Evolutionary conservation across 2,329 filamentous ascomycete genomes (phyloP).

Genomic region (Sporothrix brasiliensis): DNA sequence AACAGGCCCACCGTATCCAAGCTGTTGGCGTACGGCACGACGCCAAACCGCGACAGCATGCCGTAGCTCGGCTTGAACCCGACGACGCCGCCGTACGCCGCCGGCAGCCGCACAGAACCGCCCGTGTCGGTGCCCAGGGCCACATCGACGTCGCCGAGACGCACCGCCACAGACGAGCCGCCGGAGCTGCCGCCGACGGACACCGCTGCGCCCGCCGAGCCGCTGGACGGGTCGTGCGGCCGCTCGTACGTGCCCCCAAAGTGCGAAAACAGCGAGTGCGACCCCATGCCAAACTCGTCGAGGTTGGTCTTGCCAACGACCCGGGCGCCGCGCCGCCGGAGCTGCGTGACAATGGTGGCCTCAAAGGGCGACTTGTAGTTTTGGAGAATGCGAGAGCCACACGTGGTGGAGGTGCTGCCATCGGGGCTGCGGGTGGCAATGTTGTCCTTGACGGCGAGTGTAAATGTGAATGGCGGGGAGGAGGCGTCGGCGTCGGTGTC

Average conservation of each 20-base stretch:
- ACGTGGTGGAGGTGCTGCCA: constrained; percentile 68
- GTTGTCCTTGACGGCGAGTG: constrained; percentile 72
- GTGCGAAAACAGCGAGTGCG: constrained; percentile 42
- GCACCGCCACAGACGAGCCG: constrained; percentile 86
- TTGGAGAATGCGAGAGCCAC: constrained; percentile 72
- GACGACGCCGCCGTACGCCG: constrained; percentile 79
- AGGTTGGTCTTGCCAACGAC: constrained; percentile 83
- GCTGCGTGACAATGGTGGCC: constrained; percentile 73
- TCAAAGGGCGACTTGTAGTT: constrained; percentile 74
- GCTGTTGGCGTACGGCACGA: constrained; percentile 90
- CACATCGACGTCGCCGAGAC: constrained; percentile 57
- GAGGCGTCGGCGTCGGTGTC: neutral
- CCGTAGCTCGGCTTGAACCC: constrained; percentile 95
- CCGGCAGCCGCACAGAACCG: constrained; percentile 82
- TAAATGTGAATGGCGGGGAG: constrained; percentile 39
- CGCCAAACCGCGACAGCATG: constrained; percentile 79
- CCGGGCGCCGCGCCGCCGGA: constrained; percentile 63
- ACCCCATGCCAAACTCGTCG: constrained; percentile 62
- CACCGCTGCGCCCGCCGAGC: constrained; percentile 40
- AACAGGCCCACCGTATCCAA: constrained; percentile 86
- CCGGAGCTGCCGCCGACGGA: constrained; percentile 91
- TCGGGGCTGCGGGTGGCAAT: constrained; percentile 62
- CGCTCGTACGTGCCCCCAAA: constrained; percentile 37
- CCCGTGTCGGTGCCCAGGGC: constrained; percentile 93
- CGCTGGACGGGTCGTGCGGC: neutral